Percentiles rank a stretch among this genome's conserved stretches.
phyloP scores from a whole-genome alignment of 2,329 filamentous ascomycete genomes.

The Pseudofabraea citricarpa region DNA sequence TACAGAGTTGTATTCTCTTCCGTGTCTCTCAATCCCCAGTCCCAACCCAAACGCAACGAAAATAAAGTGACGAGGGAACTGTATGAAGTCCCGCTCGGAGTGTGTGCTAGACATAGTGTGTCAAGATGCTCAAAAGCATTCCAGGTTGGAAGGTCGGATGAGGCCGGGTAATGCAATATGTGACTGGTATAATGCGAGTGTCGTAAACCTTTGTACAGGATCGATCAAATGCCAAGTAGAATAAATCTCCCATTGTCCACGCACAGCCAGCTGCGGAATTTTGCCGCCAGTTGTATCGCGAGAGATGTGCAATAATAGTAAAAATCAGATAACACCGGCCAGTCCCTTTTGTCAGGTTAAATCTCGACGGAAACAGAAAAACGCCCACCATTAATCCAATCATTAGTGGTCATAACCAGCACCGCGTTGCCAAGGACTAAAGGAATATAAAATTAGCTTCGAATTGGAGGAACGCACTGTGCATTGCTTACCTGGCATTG shows the following conservation, averaged over 20 bases:
- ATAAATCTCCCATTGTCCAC: constrained; percentile 10
- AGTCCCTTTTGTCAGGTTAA: constrained; percentile 15
- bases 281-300: constrained; percentile 7
- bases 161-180: neutral
- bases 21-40: too few relatives aligned
- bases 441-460: constrained; percentile 18
- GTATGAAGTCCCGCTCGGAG: too few relatives aligned
- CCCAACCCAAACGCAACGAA: too few relatives aligned
- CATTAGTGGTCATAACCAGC: constrained; percentile 48
- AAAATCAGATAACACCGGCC: constrained; percentile 25
- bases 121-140: neutral
- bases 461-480: neutral
- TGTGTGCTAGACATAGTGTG: too few relatives aligned
- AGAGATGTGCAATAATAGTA: constrained; percentile 14
- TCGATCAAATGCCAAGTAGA: neutral
- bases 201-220: neutral
- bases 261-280: constrained; percentile 19
- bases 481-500: constrained; percentile 39
- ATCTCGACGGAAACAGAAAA: constrained; percentile 11
- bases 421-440: constrained; percentile 51
- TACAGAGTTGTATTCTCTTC: too few relatives aligned
- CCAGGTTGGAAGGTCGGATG: neutral
- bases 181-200: constrained; percentile 2
- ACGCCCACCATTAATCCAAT: constrained; percentile 23
- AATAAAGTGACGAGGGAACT: too few relatives aligned